A percentile compares a stretch with the other conserved stretches of the same genome.
phyloP scores from a whole-genome alignment of 73 alveolate genomes.

The Symbiodinium natans region DNA sequence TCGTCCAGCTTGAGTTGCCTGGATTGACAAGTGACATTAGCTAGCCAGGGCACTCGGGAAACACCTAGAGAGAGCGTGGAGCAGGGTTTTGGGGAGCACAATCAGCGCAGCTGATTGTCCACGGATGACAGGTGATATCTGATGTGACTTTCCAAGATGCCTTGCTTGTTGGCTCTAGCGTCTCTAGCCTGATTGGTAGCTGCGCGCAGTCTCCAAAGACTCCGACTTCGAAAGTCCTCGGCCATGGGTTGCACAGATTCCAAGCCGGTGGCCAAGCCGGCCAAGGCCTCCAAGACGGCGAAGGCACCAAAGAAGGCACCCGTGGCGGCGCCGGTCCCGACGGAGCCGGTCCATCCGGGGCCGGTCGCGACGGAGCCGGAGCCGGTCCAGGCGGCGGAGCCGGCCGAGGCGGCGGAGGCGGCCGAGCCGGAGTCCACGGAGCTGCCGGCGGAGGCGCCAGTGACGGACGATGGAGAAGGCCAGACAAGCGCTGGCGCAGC shows the following conservation, averaged over 20 bases:
- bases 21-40: too few species aligned
- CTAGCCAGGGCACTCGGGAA: too few species aligned
- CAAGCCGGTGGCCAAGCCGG: constrained; percentile 21
- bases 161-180: too few species aligned
- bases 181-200: not conserved
- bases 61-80: too few species aligned
- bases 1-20: too few species aligned
- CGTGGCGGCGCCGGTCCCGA: not conserved
- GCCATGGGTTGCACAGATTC: constrained; percentile 85
- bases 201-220: not conserved
- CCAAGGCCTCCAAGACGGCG: not conserved
- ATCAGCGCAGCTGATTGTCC: too few species aligned
- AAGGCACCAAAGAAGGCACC: not conserved
- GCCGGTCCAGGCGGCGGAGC: not conserved
- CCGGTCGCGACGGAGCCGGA: not conserved
- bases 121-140: too few species aligned
- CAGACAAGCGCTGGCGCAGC: not conserved
- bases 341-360: not conserved
- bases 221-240: too few species aligned
- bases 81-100: too few species aligned
- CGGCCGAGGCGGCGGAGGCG: not conserved
- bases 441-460: not conserved
- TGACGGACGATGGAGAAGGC: not conserved
- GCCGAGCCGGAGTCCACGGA: not conserved
- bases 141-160: too few species aligned